Percentiles rank a stretch among this genome's conserved stretches.
Evolutionary conservation across 768 basidiomycete species (phyloP).

Genomic region (Phylloporus sp.): DNA sequence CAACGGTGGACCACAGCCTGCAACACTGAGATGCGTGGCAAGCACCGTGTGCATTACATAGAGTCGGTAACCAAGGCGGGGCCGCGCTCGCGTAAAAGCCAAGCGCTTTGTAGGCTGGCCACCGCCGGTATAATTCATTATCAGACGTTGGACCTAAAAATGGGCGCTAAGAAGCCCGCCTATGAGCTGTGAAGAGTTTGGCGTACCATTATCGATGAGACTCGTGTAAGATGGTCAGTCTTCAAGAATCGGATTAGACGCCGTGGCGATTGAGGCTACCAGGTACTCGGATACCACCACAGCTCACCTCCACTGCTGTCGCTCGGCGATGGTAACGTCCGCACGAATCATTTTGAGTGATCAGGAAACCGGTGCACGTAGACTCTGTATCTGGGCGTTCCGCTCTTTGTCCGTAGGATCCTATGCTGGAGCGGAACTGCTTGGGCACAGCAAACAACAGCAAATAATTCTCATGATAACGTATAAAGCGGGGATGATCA

Average conservation of each 20-base stretch:
- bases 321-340: neutral
- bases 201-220: neutral
- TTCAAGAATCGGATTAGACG: neutral
- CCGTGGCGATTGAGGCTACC: neutral
- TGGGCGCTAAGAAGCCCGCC: neutral
- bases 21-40: neutral
- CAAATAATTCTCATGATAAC: neutral
- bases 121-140: too few species aligned
- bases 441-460: neutral
- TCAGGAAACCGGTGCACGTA: neutral
- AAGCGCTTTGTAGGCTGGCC: neutral
- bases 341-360: neutral
- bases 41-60: neutral
- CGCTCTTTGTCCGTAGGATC: slow-evolving; percentile 3
- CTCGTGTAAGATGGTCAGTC: neutral
- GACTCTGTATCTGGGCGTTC: neutral
- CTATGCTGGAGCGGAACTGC: neutral
- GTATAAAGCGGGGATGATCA: slow-evolving; percentile 2
- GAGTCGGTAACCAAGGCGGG: neutral
- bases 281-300: neutral
- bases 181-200: neutral
- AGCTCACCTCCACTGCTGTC: neutral
- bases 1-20: neutral
- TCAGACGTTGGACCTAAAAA: neutral
- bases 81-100: neutral